Percentiles rank a stretch among this genome's conserved stretches.
Evolutionary conservation across 2,329 filamentous ascomycete species (phyloP).

Genomic region (Talaromyces piceae): DNA sequence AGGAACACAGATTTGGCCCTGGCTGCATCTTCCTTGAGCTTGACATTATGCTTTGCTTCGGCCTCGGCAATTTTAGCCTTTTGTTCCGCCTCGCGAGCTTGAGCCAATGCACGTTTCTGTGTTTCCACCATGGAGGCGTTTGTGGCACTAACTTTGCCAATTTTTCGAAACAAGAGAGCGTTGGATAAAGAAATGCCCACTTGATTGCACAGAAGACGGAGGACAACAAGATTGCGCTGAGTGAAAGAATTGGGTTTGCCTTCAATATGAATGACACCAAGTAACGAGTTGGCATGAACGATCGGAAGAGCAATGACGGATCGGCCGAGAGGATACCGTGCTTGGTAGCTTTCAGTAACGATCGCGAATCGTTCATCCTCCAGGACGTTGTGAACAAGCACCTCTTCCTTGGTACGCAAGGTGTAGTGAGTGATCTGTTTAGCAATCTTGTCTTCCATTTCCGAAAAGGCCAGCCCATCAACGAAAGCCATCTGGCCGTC

Average conservation of each 20-base stretch:
- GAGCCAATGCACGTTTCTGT: constrained; percentile 55
- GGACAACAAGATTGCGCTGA: constrained; percentile 47
- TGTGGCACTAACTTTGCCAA: constrained; percentile 55
- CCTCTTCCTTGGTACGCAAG: constrained; percentile 55
- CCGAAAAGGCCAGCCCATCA: constrained; percentile 49
- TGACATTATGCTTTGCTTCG: constrained; percentile 57
- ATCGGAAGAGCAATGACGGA: constrained; percentile 58
- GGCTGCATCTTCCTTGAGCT: constrained; percentile 59
- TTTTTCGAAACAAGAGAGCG: constrained; percentile 53
- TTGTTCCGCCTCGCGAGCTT: constrained; percentile 55
- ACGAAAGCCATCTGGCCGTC: constrained; percentile 47
- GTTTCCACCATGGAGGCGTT: constrained; percentile 60
- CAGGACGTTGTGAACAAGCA: constrained; percentile 56
- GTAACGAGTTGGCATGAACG: constrained; percentile 51
- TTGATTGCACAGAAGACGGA: constrained; percentile 55
- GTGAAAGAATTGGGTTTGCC: constrained; percentile 58
- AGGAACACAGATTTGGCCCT: constrained; percentile 88
- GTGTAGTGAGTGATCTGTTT: constrained; percentile 57
- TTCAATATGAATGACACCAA: constrained; percentile 57
- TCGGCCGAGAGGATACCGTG: constrained; percentile 49
- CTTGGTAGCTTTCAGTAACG: constrained; percentile 49
- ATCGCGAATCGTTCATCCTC: constrained; percentile 60
- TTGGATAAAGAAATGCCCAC: constrained; percentile 59
- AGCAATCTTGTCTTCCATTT: constrained; percentile 52
- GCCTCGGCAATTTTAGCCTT: constrained; percentile 60